Conservation (phyloP, 164 flowering plant genomes). For the Taxillus chinensis region DNA sequence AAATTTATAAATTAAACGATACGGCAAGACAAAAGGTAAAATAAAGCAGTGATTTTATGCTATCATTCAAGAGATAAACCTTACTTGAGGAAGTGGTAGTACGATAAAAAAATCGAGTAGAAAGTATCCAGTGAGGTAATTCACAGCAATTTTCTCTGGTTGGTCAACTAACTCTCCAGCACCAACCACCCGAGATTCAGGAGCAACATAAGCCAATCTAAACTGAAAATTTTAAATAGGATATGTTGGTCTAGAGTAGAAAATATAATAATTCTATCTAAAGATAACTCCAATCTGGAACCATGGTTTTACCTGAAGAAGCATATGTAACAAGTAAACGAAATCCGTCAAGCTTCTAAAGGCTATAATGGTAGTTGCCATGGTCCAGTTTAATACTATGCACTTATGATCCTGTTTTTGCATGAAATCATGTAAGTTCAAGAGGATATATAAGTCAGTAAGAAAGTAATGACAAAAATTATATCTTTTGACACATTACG, state of each 20-base stretch:
- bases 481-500: too few species aligned
- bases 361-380: slow-evolving; percentile 45
- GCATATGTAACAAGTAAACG: slow-evolving; percentile 59
- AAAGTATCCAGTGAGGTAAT: slow-evolving; percentile 59
- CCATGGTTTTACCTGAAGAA: slow-evolving; percentile 59
- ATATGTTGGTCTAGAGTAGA: background rate
- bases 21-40: background rate
- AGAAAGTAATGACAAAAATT: background rate
- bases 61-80: slow-evolving; percentile 4
- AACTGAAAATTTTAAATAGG: slow-evolving; percentile 38
- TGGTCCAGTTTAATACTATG: slow-evolving; percentile 46
- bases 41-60: background rate
- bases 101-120: slow-evolving; percentile 55
- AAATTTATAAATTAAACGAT: too few species aligned
- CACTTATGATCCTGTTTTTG: slow-evolving; percentile 50
- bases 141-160: slow-evolving; percentile 66
- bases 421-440: slow-evolving; percentile 2
- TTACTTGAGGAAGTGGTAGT: slow-evolving; percentile 87
- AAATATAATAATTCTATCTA: too few species aligned
- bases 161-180: slow-evolving; percentile 83
- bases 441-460: background rate
- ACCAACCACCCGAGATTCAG: slow-evolving; percentile 83
- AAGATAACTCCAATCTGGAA: too few species aligned
- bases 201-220: slow-evolving; percentile 81
- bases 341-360: slow-evolving; percentile 74